These are phyloP conservation scores for Phytophthora nicotianae DNA, from an alignment of 352 stramenopile species.

Conservation along the genomic window DNA sequence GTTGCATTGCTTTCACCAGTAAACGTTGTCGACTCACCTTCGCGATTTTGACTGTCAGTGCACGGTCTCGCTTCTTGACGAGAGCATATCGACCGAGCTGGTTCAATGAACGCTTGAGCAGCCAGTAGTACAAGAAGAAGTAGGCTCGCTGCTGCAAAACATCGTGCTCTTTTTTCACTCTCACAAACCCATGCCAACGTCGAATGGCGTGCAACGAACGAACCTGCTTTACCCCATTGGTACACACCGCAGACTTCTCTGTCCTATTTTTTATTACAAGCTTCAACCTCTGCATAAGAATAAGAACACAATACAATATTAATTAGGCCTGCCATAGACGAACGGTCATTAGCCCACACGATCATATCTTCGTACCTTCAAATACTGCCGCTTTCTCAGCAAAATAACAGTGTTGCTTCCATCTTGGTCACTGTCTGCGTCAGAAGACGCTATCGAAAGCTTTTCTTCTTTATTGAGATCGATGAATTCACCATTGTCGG, in stretches of 20 bases:
- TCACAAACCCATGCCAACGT: conserved; percentile 23
- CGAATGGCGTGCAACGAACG: conserved; percentile 19
- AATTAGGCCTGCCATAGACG: too few species aligned
- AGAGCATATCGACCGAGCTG: conserved; percentile 18
- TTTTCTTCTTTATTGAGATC: neutral
- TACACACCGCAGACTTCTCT: neutral
- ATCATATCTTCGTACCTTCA: conserved; percentile 18
- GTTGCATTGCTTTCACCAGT: conserved; percentile 28
- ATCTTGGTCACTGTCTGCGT: conserved; percentile 5
- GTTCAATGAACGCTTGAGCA: conserved; percentile 32
- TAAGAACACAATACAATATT: neutral
- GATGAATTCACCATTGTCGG: neutral
- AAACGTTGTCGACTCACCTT: conserved; percentile 14
- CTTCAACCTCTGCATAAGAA: conserved; percentile 15
- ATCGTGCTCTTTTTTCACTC: conserved; percentile 17
- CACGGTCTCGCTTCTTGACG: conserved; percentile 21
- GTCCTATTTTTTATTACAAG: neutral
- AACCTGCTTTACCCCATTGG: neutral
- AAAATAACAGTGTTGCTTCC: conserved; percentile 3
- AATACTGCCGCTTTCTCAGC: conserved; percentile 5
- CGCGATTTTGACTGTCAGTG: conserved; percentile 15
- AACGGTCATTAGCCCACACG: too few species aligned
- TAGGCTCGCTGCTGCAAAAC: conserved; percentile 28
- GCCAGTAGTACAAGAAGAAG: conserved; percentile 43
- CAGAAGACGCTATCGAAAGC: neutral